phyloP scores from a whole-genome alignment of 352 stramenopile species.

The Globisporangium paddicum region DNA sequence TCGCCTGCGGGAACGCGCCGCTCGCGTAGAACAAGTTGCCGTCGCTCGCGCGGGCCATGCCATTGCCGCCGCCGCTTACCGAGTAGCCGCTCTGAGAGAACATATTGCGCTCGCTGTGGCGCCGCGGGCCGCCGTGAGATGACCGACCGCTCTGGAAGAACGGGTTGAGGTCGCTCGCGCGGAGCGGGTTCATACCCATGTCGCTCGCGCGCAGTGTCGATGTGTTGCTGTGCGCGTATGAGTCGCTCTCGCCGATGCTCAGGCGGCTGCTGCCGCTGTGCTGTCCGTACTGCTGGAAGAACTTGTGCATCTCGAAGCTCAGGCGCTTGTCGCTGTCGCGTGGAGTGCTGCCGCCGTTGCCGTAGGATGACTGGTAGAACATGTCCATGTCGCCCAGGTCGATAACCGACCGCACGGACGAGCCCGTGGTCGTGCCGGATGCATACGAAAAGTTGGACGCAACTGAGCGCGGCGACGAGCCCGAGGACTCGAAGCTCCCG shows the following conservation, averaged over 20 bases:
- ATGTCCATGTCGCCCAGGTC: conserved; percentile 79
- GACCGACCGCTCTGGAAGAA: conserved; percentile 23
- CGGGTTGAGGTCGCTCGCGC: conserved; percentile 38
- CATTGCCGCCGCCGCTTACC: conserved; percentile 1
- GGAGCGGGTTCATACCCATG: conserved; percentile 19
- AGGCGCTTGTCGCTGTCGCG: conserved; percentile 38
- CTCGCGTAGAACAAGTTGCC: conserved; percentile 41
- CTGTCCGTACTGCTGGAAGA: conserved; percentile 56
- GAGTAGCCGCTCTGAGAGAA: conserved; percentile 20
- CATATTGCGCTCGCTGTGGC: conserved; percentile 18
- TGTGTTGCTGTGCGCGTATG: conserved; percentile 37
- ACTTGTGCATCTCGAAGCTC: conserved; percentile 67
- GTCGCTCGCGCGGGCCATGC: conserved; percentile 32
- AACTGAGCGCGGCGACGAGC: conserved; percentile 58
- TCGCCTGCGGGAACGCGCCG: conserved; percentile 8
- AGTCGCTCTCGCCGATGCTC: conserved; percentile 35
- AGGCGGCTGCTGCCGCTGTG: conserved; percentile 6
- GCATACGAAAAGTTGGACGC: conserved; percentile 79
- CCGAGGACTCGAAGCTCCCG: conserved; percentile 52
- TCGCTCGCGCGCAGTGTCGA: conserved; percentile 40
- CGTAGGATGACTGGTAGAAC: conserved; percentile 50
- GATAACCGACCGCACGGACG: conserved; percentile 58
- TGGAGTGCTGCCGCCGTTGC: conserved; percentile 17
- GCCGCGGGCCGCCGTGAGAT: conserved; percentile 19
- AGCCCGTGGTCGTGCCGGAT: conserved; percentile 63